Evolutionary conservation across 2,329 filamentous ascomycete genomes (phyloP).

Genomic region (Hymenoscyphus infarciens): DNA sequence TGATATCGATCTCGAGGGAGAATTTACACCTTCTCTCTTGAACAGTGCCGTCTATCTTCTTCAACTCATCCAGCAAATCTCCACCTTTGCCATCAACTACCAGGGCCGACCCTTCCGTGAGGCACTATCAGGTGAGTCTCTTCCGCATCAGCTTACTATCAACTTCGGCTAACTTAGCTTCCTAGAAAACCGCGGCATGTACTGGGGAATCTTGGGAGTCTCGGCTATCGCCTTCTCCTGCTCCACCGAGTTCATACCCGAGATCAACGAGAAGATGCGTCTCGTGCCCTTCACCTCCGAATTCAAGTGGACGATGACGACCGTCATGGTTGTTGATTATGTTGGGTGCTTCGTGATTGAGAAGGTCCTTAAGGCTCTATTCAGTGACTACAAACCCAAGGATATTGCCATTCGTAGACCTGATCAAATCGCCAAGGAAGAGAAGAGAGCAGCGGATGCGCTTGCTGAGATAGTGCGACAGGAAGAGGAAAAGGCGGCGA

Average conservation of each 20-base stretch:
- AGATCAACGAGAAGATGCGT: conserved; percentile 89
- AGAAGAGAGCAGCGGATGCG: conserved; percentile 61
- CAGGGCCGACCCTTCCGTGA: conserved; percentile 97
- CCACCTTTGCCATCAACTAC: conserved; percentile 99
- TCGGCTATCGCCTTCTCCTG: conserved; percentile 89
- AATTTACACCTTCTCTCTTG: conserved; percentile 88
- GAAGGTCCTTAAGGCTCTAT: conserved; percentile 75
- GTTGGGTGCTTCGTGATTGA: conserved; percentile 84
- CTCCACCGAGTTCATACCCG: conserved; percentile 91
- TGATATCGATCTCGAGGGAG: conserved; percentile 85
- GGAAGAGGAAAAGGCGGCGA: conserved; percentile 50
- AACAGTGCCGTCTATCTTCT: conserved; percentile 97
- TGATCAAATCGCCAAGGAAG: conserved; percentile 80
- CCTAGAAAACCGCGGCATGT: conserved; percentile 82
- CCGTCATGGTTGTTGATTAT: conserved; percentile 84
- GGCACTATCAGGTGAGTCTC: conserved; percentile 62
- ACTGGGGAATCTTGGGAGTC: conserved; percentile 89
- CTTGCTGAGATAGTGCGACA: conserved; percentile 45
- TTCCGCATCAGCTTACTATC: background rate
- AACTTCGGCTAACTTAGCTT: conserved; percentile 12
- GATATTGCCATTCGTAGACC: conserved; percentile 85
- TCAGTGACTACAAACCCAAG: conserved; percentile 88
- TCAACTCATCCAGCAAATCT: conserved; percentile 97
- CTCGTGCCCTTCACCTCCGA: conserved; percentile 85
- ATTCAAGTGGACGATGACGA: conserved; percentile 84